phyloP scores from a whole-genome alignment of 306 rosid genomes.

The Cajanus cajan region DNA sequence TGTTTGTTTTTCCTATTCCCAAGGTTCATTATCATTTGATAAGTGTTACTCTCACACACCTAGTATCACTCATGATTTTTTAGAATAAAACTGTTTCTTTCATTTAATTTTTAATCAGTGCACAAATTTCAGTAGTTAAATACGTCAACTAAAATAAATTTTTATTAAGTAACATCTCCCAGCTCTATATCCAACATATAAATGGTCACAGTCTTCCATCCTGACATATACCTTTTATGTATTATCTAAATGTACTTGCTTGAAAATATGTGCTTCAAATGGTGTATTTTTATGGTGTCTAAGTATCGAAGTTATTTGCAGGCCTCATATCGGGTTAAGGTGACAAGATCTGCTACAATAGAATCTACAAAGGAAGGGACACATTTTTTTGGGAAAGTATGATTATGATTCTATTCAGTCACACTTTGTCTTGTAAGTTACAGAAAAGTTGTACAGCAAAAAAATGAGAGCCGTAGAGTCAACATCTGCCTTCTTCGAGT shows the following conservation, averaged over 20 bases:
- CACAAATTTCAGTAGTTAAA: neutral
- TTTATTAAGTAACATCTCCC: neutral
- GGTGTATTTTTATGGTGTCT: neutral
- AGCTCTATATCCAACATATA: neutral
- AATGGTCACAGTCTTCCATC: neutral
- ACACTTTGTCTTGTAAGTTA: neutral
- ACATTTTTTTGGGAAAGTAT: conserved; percentile 40
- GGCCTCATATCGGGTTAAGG: conserved; percentile 84
- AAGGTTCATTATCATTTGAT: neutral
- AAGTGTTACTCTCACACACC: neutral
- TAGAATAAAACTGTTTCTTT: neutral
- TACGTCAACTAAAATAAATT: neutral
- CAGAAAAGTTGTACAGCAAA: conserved; percentile 56
- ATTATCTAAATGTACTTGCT: neutral
- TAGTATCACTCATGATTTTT: neutral
- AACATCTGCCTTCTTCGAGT: conserved; percentile 23
- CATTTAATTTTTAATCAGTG: neutral
- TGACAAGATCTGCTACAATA: conserved; percentile 45
- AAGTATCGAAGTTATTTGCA: conserved; percentile 37
- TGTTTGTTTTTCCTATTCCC: neutral
- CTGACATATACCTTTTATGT: neutral
- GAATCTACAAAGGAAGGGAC: conserved; percentile 32
- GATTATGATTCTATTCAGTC: conserved; percentile 5
- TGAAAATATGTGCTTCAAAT: neutral
- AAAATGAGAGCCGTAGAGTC: conserved; percentile 20